phyloP scores from a whole-genome alignment of 108 stramenopile species.

The Poteriospumella lacustris region DNA sequence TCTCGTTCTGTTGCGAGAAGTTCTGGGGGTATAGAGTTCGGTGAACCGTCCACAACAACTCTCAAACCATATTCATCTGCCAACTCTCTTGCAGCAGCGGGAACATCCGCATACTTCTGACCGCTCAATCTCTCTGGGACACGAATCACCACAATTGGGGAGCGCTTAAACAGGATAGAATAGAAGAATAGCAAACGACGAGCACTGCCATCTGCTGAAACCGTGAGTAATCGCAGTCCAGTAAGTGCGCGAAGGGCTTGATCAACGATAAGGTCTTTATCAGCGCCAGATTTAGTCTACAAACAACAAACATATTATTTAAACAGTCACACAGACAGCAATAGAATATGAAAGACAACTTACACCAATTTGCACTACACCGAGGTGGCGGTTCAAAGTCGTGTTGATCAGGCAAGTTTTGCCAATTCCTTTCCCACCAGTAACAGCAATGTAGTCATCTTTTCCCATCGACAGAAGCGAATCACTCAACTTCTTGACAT shows the following conservation, averaged over 20 bases:
- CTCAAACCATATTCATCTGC: not conserved
- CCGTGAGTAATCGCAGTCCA: not conserved
- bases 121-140: slow-evolving; percentile 2
- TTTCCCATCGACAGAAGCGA: not conserved
- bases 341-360: slow-evolving; percentile 9
- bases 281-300: not conserved
- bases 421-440: not conserved
- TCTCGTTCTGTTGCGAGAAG: not conserved
- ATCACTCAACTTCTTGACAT: not conserved
- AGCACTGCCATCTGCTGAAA: not conserved
- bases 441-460: not conserved
- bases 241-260: slow-evolving; percentile 6
- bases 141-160: not conserved
- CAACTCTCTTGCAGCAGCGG: not conserved
- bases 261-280: not conserved
- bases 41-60: not conserved
- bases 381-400: slow-evolving; percentile 11
- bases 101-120: not conserved
- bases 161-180: not conserved
- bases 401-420: slow-evolving; percentile 8
- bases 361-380: not conserved
- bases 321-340: not conserved
- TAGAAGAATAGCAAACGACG: slow-evolving; percentile 9
- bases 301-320: not conserved
- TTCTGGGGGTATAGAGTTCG: not conserved